A percentile compares a stretch with the other conserved stretches of the same genome.
Conservation (phyloP, 805 yeast species). For the Saitoella complicata region DNA sequence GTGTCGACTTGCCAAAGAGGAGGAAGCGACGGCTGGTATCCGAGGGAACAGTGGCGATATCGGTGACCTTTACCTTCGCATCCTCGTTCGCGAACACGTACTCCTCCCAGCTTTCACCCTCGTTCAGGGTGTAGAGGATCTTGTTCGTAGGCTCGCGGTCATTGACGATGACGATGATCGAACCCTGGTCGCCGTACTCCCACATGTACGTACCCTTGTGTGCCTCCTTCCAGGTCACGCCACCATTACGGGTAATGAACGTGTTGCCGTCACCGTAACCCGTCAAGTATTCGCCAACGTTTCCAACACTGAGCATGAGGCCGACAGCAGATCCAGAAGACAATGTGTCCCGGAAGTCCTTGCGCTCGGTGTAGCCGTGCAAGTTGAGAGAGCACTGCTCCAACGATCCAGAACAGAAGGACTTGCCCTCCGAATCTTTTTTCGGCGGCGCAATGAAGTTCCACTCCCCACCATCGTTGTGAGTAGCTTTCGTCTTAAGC, state of each 20-base stretch:
- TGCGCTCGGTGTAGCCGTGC: constrained; percentile 81
- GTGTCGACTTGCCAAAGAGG: constrained; percentile 35
- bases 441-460: constrained; percentile 50
- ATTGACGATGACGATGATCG: constrained; percentile 58
- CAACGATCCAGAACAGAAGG: constrained; percentile 34
- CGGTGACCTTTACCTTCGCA: constrained; percentile 36
- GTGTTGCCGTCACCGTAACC: constrained; percentile 44
- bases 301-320: constrained; percentile 79
- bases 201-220: constrained; percentile 63
- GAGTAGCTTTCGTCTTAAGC: constrained; percentile 59
- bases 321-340: constrained; percentile 87
- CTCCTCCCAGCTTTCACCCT: constrained; percentile 62
- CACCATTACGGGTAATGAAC: constrained; percentile 78
- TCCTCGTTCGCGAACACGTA: constrained; percentile 40
- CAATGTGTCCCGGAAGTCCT: constrained; percentile 66
- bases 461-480: constrained; percentile 91
- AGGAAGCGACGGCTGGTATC: constrained; percentile 75
- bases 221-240: constrained; percentile 72
- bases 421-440: constrained; percentile 44
- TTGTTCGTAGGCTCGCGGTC: constrained; percentile 41
- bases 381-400: constrained; percentile 63
- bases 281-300: constrained; percentile 52
- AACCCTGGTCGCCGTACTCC: constrained; percentile 95
- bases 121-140: constrained; percentile 54
- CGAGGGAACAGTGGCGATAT: constrained; percentile 77